phyloP scores from a whole-genome alignment of 345 rosid species.

The Noccaea bulbosa region DNA sequence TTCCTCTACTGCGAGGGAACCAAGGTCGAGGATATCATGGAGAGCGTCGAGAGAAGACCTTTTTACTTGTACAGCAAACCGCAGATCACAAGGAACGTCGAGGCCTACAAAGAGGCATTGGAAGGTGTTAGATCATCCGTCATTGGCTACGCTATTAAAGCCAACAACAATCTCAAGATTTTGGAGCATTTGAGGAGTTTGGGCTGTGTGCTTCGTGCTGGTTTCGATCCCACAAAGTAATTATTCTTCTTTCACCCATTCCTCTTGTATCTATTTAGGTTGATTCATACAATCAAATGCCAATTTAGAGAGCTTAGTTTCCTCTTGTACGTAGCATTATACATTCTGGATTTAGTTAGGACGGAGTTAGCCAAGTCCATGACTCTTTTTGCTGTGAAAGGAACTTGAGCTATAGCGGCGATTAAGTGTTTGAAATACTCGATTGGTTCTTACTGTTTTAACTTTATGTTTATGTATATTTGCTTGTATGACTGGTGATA shows the following conservation, averaged over 20 bases:
- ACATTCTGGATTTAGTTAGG: conserved; percentile 13
- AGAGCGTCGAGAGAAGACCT: conserved; percentile 77
- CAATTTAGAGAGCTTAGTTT: too few species aligned
- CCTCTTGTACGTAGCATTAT: too few species aligned
- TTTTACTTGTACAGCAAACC: conserved; percentile 90
- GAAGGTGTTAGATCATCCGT: conserved; percentile 68
- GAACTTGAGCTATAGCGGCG: conserved; percentile 2
- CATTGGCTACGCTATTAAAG: conserved; percentile 93
- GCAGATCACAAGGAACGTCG: conserved; percentile 82
- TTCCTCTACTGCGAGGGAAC: conserved; percentile 82
- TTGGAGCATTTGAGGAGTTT: conserved; percentile 86
- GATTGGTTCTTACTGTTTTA: background rate
- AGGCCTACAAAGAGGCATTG: conserved; percentile 79
- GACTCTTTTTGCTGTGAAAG: background rate
- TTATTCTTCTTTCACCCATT: too few species aligned
- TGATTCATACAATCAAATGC: too few species aligned
- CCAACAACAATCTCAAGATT: conserved; percentile 88
- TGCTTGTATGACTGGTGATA: conserved; percentile 2
- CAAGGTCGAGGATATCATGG: conserved; percentile 83
- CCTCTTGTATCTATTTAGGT: too few species aligned
- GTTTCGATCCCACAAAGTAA: too few species aligned
- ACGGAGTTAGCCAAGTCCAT: conserved; percentile 2
- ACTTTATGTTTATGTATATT: background rate
- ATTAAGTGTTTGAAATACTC: background rate
- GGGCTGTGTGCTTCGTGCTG: conserved; percentile 99